phyloP scores from a whole-genome alignment of 31 red algal genomes.

The Odonthalia washingtoniensis region DNA sequence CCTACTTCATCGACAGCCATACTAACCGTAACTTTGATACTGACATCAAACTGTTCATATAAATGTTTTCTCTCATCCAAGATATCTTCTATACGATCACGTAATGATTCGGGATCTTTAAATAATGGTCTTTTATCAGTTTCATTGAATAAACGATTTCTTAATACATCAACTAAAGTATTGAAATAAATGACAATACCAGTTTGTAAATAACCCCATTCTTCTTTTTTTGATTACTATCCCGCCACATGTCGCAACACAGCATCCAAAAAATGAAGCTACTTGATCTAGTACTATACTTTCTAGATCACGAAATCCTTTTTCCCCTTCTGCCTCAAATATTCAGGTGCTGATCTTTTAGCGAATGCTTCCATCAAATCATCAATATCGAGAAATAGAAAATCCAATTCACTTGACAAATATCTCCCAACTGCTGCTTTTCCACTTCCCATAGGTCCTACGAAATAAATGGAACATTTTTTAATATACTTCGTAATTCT shows the following conservation, averaged over 20 bases:
- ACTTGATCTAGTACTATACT: constrained; percentile 64
- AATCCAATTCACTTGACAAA: constrained; percentile 73
- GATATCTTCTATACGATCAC: constrained; percentile 51
- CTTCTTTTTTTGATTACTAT: constrained; percentile 70
- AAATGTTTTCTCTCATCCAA: constrained; percentile 65
- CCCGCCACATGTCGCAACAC: constrained; percentile 89
- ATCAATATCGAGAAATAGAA: constrained; percentile 88
- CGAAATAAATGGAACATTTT: constrained; percentile 87
- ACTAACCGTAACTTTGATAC: constrained; percentile 31
- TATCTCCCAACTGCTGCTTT: constrained; percentile 77
- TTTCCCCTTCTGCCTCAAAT: constrained; percentile 87
- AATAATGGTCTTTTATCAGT: constrained; percentile 71
- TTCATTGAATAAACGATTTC: constrained; percentile 60
- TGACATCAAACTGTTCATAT: constrained; percentile 89
- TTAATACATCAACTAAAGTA: constrained; percentile 65
- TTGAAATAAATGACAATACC: constrained; percentile 82
- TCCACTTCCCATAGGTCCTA: constrained; percentile 92
- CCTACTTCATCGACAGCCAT: constrained; percentile 59
- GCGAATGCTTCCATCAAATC: constrained; percentile 70
- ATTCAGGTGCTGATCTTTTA: constrained; percentile 69
- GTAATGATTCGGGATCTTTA: constrained; percentile 34
- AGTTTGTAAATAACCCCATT: constrained; percentile 84
- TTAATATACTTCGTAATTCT: constrained; percentile 70
- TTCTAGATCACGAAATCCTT: constrained; percentile 88
- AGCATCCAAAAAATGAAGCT: constrained; percentile 60